Percentiles rank a stretch among this genome's conserved stretches.
Conservation (phyloP, 345 rosid genomes). For the Psidium friedrichsthalianum region DNA sequence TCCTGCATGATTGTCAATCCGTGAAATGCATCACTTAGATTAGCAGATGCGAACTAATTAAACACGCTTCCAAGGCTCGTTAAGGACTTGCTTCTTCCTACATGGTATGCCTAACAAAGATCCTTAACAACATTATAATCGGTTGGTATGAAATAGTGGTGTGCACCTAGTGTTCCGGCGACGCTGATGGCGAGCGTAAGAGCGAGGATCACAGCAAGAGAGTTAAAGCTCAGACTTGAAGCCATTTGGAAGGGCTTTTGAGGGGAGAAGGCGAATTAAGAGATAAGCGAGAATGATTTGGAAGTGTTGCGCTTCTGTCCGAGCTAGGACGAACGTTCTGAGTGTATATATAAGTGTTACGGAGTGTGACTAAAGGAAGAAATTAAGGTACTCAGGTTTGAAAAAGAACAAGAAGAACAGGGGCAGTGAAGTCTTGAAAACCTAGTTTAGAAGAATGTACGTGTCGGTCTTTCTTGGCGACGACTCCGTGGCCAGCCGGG, state of each 20-base stretch:
- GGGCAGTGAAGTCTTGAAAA: not conserved
- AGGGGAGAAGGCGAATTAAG: not conserved
- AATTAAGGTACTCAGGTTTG: not conserved
- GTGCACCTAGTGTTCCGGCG: not conserved
- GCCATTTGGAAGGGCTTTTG: not conserved
- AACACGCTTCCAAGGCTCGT: not conserved
- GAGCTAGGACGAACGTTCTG: not conserved
- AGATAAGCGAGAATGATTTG: not conserved
- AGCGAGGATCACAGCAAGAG: not conserved
- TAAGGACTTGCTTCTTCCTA: not conserved
- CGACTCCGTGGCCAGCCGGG: not conserved
- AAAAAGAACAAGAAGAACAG: not conserved
- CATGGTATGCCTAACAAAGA: not conserved
- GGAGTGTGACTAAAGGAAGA: not conserved
- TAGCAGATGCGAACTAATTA: not conserved
- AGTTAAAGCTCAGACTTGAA: not conserved
- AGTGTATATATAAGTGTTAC: not conserved
- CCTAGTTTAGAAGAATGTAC: not conserved
- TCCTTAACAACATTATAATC: not conserved
- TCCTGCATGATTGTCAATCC: not conserved
- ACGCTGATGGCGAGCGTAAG: not conserved
- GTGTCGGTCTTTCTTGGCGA: not conserved
- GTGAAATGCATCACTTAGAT: not conserved
- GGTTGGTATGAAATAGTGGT: not conserved
- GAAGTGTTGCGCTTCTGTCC: not conserved